Evolutionary conservation across 148 eudicot genomes (phyloP).

Genomic region (Cornus suecica): DNA sequence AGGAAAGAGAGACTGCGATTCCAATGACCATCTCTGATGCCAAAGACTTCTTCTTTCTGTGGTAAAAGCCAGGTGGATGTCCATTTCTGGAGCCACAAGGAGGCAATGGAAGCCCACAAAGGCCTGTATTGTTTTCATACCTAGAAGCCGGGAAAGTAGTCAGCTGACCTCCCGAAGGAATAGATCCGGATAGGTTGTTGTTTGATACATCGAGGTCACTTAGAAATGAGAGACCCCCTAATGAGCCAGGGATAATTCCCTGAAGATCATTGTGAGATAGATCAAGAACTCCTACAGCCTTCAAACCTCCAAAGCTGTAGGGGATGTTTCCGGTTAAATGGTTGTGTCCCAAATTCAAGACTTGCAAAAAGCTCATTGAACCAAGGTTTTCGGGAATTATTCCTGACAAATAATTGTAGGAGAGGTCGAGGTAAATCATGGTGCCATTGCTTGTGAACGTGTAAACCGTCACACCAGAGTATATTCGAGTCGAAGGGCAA

Average conservation of each 20-base stretch:
- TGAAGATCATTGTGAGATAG: constrained; percentile 42
- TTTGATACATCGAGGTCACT: constrained; percentile 55
- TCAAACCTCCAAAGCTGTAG: constrained; percentile 41
- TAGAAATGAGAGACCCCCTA: constrained; percentile 45
- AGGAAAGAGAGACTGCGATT: constrained; percentile 27
- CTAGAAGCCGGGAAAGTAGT: constrained; percentile 52
- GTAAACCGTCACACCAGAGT: constrained; percentile 43
- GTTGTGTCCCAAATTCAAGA: constrained; percentile 53
- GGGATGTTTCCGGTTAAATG: constrained; percentile 40
- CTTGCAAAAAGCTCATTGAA: constrained; percentile 40
- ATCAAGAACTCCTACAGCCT: constrained; percentile 42
- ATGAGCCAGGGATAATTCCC: constrained; percentile 47
- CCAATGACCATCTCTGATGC: constrained; percentile 46
- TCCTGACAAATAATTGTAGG: constrained; percentile 45
- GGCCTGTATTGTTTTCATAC: constrained; percentile 48
- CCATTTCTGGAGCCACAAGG: constrained; percentile 35
- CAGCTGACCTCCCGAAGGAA: constrained; percentile 52
- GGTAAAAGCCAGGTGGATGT: not conserved
- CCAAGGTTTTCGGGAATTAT: constrained; percentile 41
- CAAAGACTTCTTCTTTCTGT: constrained; percentile 15
- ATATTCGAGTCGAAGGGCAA: constrained; percentile 47
- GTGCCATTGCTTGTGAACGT: constrained; percentile 45
- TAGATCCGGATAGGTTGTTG: constrained; percentile 41
- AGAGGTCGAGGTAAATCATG: constrained; percentile 53
- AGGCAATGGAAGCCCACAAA: constrained; percentile 52